Percentiles rank a stretch among this genome's conserved stretches.
Conservation (phyloP, 768 basidiomycete species). For the Hygrophorus russula region DNA sequence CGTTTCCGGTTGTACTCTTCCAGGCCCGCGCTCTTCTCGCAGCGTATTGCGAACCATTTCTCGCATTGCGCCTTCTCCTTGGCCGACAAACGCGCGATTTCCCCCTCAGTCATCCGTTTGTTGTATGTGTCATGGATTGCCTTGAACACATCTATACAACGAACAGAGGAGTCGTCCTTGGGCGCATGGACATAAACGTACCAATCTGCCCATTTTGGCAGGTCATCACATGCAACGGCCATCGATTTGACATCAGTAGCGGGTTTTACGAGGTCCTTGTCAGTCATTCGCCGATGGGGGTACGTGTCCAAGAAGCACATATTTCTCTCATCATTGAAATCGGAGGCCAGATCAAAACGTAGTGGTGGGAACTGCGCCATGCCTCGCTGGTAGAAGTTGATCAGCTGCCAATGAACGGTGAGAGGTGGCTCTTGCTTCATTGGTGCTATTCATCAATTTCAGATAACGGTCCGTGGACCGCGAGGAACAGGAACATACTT, state of each 20-base stretch:
- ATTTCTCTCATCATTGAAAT: constrained; percentile 19
- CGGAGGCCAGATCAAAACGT: constrained; percentile 41
- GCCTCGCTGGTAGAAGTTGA: constrained; percentile 25
- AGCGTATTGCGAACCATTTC: constrained; percentile 34
- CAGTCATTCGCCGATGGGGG: constrained; percentile 23
- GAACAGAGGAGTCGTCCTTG: constrained; percentile 23
- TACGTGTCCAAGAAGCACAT: constrained; percentile 13
- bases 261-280: constrained; percentile 30
- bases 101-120: constrained; percentile 32
- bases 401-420: constrained; percentile 27
- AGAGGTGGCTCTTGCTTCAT: constrained; percentile 22
- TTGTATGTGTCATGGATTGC: constrained; percentile 42
- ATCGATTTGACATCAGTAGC: constrained; percentile 32
- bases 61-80: constrained; percentile 19
- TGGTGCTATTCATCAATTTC: neutral
- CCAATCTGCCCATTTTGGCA: constrained; percentile 26
- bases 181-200: constrained; percentile 29
- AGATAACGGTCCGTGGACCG: neutral
- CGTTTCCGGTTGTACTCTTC: constrained; percentile 28
- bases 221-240: constrained; percentile 31
- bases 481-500: neutral
- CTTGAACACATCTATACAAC: constrained; percentile 48
- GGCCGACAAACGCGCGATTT: constrained; percentile 10
- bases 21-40: constrained; percentile 29
- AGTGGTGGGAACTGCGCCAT: constrained; percentile 25